Evolutionary conservation across 2,329 filamentous ascomycete species (phyloP).

Genomic region (Calonectria montana): DNA sequence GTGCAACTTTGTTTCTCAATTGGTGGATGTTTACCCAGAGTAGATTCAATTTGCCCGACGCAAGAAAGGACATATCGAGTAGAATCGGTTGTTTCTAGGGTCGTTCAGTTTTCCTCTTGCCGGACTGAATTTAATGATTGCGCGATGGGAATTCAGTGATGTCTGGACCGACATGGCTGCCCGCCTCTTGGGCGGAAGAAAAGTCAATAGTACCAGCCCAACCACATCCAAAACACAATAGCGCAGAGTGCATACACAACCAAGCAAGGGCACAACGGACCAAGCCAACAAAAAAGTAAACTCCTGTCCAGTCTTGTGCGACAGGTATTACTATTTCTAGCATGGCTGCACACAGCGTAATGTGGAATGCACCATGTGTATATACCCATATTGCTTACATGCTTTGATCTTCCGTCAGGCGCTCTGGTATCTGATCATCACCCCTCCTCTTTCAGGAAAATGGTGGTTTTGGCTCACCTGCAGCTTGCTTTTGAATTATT

Average conservation of each 20-base stretch:
- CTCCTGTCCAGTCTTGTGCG: not conserved
- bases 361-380: not conserved
- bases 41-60: constrained; percentile 11
- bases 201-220: not conserved
- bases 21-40: constrained; percentile 11
- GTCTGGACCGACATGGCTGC: not conserved
- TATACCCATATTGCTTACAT: not conserved
- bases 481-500: not conserved
- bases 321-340: not conserved
- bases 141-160: not conserved
- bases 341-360: not conserved
- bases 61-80: constrained; percentile 1
- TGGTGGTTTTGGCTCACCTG: not conserved
- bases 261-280: not conserved
- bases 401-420: not conserved
- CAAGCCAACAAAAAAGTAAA: not conserved
- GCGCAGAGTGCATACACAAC: not conserved
- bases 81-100: not conserved
- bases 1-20: constrained; percentile 15
- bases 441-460: not conserved
- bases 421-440: not conserved
- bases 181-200: not conserved
- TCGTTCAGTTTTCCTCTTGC: not conserved
- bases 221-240: not conserved
- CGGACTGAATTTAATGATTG: not conserved